These are phyloP conservation scores for Phoma herbarum DNA, from an alignment of 2,329 filamentous ascomycete genomes.

Conservation along the genomic window DNA sequence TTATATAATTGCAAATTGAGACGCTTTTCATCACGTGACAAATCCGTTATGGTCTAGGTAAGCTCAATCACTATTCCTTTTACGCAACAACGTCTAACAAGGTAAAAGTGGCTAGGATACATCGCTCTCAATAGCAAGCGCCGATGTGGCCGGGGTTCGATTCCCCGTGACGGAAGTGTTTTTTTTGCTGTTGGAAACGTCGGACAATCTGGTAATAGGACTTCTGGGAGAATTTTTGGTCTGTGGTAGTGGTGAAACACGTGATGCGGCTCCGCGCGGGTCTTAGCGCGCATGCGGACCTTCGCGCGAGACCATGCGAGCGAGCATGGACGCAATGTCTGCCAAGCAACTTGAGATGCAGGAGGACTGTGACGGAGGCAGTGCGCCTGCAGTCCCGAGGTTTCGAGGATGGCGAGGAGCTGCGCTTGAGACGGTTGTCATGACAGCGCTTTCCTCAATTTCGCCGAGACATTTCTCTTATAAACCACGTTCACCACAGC, in stretches of 20 bases:
- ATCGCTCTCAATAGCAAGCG: constrained; percentile 12
- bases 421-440: neutral
- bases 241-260: neutral
- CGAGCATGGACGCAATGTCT: neutral
- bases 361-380: neutral
- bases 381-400: neutral
- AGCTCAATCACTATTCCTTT: neutral
- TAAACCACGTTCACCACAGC: neutral
- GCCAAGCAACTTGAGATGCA: neutral
- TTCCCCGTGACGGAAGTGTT: constrained; percentile 12
- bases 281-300: neutral
- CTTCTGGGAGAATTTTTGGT: neutral
- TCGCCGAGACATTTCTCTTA: neutral
- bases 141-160: constrained; percentile 12
- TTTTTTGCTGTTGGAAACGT: neutral
- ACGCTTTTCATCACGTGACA: neutral
- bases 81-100: neutral
- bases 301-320: no score
- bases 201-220: neutral
- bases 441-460: neutral
- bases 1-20: no score
- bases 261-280: neutral
- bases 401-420: no score
- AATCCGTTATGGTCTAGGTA: neutral
- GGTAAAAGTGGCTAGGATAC: constrained; percentile 16